Base-by-base conservation (phyloP, 2,329 filamentous ascomycete species). In the Tolypocladium guangdongense region DNA sequence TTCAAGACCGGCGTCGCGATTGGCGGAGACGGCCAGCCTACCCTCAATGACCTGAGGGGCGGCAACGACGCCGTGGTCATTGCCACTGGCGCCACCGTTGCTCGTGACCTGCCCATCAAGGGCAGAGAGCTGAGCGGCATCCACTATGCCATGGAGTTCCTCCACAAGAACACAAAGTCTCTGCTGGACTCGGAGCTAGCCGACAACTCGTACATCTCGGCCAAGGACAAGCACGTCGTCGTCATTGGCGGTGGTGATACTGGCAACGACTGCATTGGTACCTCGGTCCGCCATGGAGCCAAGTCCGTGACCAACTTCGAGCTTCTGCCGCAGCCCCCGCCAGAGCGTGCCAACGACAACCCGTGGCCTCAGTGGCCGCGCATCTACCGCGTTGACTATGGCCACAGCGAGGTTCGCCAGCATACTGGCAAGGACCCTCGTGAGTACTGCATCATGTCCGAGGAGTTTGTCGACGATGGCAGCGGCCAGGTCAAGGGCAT, bases 341-440 rank as follows among this genome's bases (percentile, higher is more conserved):
- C 88, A 56, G 86, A 95, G 78, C 90, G 92, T 73, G 90, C 88
- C 59, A 82, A 83, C 58, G 92, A 96, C 73, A 97, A 97, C 78
- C 92, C 92, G 57, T 97, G 92, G 92, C 92, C 92, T 11, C 92
- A 96, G 74, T 97, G 92, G 91, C 92, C 92, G 54, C 88, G 91
- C 64, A 91, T 96, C 69, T 96, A 96, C 80, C 90, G 92, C 63
- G 88, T 96, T n/a, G 92, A 97, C 73, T 97, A 97, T 66, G 92
- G 92, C 54, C 92, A 97, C 77, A 87, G 86, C 18, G 92, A 97
- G 72, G 92, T 96, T 64, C 90, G 92, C 71, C 90, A 92, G 62
- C 91, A 96, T 76, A 92, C 91, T 77, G 92, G 92, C 73, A 91
- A 91, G 69, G 92, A 96, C 65, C 92, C 92, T 55, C 90, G 92